Evolutionary conservation across 495 filamentous ascomycete species (phyloP).

Genomic region (Penicillium ochrochloron): DNA sequence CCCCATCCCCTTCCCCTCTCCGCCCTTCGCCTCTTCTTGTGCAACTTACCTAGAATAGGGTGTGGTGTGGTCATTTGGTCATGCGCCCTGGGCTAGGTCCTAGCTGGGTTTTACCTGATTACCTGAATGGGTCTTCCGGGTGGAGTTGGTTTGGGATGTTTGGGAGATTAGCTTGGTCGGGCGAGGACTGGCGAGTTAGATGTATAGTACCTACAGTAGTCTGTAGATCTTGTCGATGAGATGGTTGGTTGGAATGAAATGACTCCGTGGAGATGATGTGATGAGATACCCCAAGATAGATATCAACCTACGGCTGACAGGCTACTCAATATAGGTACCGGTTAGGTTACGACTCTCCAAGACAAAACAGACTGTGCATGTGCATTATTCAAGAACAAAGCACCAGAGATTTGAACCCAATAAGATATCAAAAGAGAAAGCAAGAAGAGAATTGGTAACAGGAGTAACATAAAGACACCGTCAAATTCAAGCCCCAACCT

Average conservation of each 20-base stretch:
- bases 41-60: background rate
- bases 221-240: background rate
- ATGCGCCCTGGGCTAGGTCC: background rate
- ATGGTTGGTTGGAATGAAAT: background rate
- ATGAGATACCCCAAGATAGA: too few relatives aligned
- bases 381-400: slow-evolving; percentile 3
- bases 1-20: background rate
- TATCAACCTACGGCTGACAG: background rate
- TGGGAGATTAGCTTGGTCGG: background rate
- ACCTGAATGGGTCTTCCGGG: background rate
- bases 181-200: background rate
- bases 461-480: slow-evolving; percentile 18
- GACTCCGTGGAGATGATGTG: background rate
- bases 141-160: background rate
- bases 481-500: slow-evolving; percentile 29
- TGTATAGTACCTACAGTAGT: background rate
- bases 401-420: background rate
- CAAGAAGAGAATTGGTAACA: slow-evolving; percentile 10
- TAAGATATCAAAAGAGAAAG: background rate
- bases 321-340: too few relatives aligned
- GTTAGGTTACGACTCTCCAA: background rate
- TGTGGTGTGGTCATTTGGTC: slow-evolving; percentile 2
- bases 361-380: slow-evolving; percentile 3
- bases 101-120: background rate
- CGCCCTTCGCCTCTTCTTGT: background rate